A percentile compares a stretch with the other conserved stretches of the same genome.
These are phyloP conservation scores for Suillus ampliporus DNA, from an alignment of 768 basidiomycete species.

Conservation along the genomic window DNA sequence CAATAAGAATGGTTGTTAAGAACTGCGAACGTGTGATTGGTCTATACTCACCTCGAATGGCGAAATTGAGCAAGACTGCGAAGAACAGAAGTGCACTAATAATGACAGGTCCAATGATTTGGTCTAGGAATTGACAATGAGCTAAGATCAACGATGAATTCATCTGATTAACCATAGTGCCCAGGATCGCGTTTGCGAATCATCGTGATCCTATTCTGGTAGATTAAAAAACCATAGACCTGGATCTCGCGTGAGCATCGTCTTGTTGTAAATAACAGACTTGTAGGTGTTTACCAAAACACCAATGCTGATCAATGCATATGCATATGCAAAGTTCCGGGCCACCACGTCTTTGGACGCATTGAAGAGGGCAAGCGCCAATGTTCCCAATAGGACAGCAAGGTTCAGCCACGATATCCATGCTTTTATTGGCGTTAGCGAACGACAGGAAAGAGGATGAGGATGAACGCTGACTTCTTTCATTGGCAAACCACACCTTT, in stretches of 20 bases:
- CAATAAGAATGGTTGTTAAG: neutral
- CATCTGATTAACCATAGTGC: conserved; percentile 71
- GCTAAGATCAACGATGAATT: neutral
- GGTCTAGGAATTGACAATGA: conserved; percentile 54
- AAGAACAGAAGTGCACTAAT: conserved; percentile 85
- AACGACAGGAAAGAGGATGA: neutral
- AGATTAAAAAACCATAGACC: conserved; percentile 87
- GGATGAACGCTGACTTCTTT: conserved; percentile 66
- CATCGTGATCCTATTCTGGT: conserved; percentile 88
- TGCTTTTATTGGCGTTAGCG: conserved; percentile 50
- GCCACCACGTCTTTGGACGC: conserved; percentile 70
- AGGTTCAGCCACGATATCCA: conserved; percentile 95
- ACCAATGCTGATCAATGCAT: conserved; percentile 78
- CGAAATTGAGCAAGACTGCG: conserved; percentile 87
- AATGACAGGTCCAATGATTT: conserved; percentile 80
- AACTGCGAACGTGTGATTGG: conserved; percentile 12
- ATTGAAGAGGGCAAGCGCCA: conserved; percentile 89
- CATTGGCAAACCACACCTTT: conserved; percentile 98
- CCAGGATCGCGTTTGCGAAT: conserved; percentile 89
- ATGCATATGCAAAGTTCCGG: conserved; percentile 79
- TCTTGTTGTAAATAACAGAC: neutral
- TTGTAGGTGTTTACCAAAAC: conserved; percentile 52
- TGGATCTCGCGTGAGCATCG: conserved; percentile 33
- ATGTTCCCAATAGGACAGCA: conserved; percentile 80
- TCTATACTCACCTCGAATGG: conserved; percentile 73